Evolutionary conservation across 345 rosid genomes (phyloP).

Genomic region (Ceriops decandra): DNA sequence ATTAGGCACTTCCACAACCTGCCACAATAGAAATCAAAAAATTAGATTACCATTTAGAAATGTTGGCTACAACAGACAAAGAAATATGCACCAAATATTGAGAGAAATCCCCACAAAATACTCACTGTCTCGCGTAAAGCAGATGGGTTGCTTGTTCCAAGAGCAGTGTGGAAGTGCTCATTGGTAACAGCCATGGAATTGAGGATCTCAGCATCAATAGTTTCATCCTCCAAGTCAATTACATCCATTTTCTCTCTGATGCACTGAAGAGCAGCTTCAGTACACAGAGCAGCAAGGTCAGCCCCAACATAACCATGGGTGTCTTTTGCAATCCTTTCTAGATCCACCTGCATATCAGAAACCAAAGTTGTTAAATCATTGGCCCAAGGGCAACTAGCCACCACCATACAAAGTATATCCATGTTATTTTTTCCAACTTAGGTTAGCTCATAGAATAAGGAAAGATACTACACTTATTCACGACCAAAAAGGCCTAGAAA

Average conservation of each 20-base stretch:
- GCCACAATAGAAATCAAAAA: background rate
- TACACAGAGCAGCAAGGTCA: constrained; percentile 67
- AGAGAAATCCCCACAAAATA: background rate
- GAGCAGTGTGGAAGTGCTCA: constrained; percentile 71
- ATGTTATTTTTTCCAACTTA: too few relatives aligned
- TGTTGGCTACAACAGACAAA: background rate
- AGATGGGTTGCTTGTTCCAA: constrained; percentile 65
- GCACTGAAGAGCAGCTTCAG: constrained; percentile 72
- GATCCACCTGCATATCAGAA: constrained; percentile 39
- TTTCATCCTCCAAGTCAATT: constrained; percentile 61
- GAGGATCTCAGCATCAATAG: constrained; percentile 64
- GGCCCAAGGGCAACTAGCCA: too few relatives aligned
- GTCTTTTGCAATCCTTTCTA: constrained; percentile 56
- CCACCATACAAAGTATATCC: too few relatives aligned
- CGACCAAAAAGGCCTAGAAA: too few relatives aligned
- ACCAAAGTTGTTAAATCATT: background rate
- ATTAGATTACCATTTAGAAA: constrained; percentile 12
- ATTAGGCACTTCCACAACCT: constrained; percentile 77
- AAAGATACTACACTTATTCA: too few relatives aligned
- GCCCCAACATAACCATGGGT: constrained; percentile 68
- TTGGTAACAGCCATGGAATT: constrained; percentile 68
- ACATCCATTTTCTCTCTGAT: constrained; percentile 78
- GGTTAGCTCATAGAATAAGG: too few relatives aligned
- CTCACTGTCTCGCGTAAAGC: constrained; percentile 69
- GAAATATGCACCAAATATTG: background rate